Evolutionary conservation across 495 filamentous ascomycete genomes (phyloP).

Genomic region (Penicillium macrosclerotiorum): DNA sequence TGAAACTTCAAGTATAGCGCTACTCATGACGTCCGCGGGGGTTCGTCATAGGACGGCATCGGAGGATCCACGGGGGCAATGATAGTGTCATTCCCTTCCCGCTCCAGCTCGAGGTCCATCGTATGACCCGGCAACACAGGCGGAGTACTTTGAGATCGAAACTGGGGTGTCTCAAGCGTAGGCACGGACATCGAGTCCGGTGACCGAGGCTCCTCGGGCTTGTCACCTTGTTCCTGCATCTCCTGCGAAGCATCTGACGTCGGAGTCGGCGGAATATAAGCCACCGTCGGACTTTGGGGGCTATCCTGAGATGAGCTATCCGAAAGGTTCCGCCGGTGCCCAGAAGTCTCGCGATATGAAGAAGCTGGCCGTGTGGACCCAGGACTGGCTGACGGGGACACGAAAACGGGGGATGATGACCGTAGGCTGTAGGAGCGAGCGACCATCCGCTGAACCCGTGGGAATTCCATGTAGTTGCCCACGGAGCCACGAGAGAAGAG

Average conservation of each 20-base stretch:
- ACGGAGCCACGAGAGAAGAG: conserved; percentile 64
- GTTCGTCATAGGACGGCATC: conserved; percentile 9
- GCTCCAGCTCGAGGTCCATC: conserved; percentile 11
- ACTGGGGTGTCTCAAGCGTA: conserved; percentile 22
- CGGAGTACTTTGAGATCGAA: conserved; percentile 41
- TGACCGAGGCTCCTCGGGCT: conserved; percentile 8
- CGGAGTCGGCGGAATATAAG: conserved; percentile 50
- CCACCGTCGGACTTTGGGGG: conserved; percentile 35
- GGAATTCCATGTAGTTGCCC: conserved; percentile 53
- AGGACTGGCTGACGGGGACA: conserved; percentile 46
- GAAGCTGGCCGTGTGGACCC: conserved; percentile 42
- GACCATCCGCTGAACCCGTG: conserved; percentile 57
- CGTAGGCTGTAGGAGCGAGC: conserved; percentile 46
- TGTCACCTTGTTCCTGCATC: conserved; percentile 15
- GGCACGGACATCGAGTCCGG: conserved; percentile 21
- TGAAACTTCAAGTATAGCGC: not conserved
- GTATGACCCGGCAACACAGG: conserved; percentile 29
- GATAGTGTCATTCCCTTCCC: conserved; percentile 7
- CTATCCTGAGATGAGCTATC: conserved; percentile 37
- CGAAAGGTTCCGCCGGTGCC: conserved; percentile 41
- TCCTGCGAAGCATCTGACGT: conserved; percentile 32
- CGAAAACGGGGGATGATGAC: conserved; percentile 40
- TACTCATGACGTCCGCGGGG: conserved; percentile 5
- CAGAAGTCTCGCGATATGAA: conserved; percentile 28
- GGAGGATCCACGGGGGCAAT: conserved; percentile 7